These are phyloP conservation scores for Boletellus emodensis DNA, from an alignment of 768 basidiomycete species.

Conservation along the genomic window DNA sequence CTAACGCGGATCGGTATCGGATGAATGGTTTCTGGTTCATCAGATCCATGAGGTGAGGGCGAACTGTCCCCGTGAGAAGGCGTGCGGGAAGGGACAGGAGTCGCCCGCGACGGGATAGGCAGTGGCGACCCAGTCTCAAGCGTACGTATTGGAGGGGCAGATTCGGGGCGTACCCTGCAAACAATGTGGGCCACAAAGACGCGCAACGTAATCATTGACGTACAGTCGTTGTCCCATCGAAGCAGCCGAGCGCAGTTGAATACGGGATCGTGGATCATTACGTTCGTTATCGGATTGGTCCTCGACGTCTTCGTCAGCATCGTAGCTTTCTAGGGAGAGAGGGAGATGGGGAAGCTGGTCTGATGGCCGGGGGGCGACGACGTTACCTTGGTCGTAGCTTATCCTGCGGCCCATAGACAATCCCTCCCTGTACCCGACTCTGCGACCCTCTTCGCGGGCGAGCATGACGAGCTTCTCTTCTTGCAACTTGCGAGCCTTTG, in stretches of 20 bases:
- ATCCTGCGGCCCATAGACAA: slow-evolving; percentile 31
- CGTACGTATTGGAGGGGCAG: slow-evolving; percentile 25
- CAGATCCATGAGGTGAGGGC: slow-evolving; percentile 1
- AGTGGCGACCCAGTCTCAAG: slow-evolving; percentile 18
- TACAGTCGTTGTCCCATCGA: slow-evolving; percentile 21
- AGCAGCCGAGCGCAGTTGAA: slow-evolving; percentile 12
- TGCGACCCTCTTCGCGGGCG: slow-evolving; percentile 43
- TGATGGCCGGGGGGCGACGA: slow-evolving; percentile 6
- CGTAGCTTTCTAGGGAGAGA: slow-evolving; percentile 9
- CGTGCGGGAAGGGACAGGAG: slow-evolving; percentile 14
- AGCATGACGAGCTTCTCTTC: slow-evolving; percentile 39
- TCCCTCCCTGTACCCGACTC: slow-evolving; percentile 41
- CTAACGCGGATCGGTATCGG: slow-evolving; percentile 28
- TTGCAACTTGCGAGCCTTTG: slow-evolving; percentile 41
- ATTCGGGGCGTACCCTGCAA: slow-evolving; percentile 26
- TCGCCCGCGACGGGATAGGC: slow-evolving; percentile 19
- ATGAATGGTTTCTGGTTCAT: slow-evolving; percentile 25
- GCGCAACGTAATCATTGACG: slow-evolving; percentile 11
- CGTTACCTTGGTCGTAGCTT: slow-evolving; percentile 27
- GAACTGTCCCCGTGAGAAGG: slow-evolving; percentile 18
- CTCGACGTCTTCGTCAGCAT: slow-evolving; percentile 16
- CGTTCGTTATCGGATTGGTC: slow-evolving; percentile 21
- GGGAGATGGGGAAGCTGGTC: slow-evolving; percentile 11
- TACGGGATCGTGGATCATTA: slow-evolving; percentile 12
- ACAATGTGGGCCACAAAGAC: slow-evolving; percentile 11